Percentiles rank a stretch among this genome's conserved stretches.
Conservation (phyloP, 116 monocot species). For the Dioscorea cayenensis region DNA sequence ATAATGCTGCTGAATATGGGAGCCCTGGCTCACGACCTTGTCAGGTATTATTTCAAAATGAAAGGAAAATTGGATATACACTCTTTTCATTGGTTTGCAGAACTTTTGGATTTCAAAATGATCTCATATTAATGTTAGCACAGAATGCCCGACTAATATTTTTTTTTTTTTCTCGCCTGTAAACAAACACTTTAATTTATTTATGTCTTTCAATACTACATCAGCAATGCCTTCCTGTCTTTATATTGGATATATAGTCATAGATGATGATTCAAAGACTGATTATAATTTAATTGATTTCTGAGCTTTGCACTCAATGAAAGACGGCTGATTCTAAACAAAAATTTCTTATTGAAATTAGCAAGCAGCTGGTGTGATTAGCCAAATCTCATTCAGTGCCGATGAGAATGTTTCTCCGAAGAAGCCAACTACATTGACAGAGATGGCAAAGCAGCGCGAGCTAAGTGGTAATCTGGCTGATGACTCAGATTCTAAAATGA, state of each 20-base stretch:
- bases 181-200: too few species aligned
- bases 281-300: too few species aligned
- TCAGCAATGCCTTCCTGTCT: too few species aligned
- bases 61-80: background rate
- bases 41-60: conserved; percentile 20
- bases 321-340: background rate
- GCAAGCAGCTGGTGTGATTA: conserved; percentile 56
- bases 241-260: too few species aligned
- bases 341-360: conserved; percentile 11
- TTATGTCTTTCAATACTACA: too few species aligned
- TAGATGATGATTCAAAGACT: too few species aligned
- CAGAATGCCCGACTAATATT: too few species aligned
- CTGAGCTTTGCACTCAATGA: background rate
- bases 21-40: conserved; percentile 21
- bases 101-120: too few species aligned
- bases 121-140: too few species aligned
- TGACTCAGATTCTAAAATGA: conserved; percentile 42
- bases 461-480: conserved; percentile 64
- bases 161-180: too few species aligned
- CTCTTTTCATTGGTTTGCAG: too few species aligned
- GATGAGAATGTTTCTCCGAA: conserved; percentile 75
- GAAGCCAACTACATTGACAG: conserved; percentile 59
- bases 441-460: conserved; percentile 85
- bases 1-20: conserved; percentile 15
- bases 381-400: conserved; percentile 76